These are phyloP conservation scores for Pisolithus tinctorius DNA, from an alignment of 768 basidiomycete genomes.

Conservation along the genomic window DNA sequence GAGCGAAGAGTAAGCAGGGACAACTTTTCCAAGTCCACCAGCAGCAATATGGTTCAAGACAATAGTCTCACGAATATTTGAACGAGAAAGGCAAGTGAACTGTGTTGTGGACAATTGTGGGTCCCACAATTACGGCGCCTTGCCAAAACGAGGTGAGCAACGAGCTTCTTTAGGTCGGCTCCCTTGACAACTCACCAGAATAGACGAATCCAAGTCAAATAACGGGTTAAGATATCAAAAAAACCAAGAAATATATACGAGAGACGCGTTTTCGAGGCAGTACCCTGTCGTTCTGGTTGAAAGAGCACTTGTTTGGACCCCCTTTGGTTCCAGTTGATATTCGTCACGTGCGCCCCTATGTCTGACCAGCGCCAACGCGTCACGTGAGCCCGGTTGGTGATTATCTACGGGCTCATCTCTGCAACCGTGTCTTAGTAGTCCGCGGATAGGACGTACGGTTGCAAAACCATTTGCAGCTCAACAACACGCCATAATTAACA, in stretches of 20 bases:
- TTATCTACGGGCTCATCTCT: no score
- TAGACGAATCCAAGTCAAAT: conserved; percentile 1
- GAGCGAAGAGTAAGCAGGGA: conserved; percentile 8
- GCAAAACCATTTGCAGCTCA: no score
- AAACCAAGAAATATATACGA: conserved; percentile 5
- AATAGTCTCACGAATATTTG: conserved; percentile 23
- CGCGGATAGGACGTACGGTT: no score
- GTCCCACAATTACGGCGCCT: conserved; percentile 37
- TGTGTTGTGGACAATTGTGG: conserved; percentile 45
- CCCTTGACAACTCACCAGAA: conserved; percentile 11
- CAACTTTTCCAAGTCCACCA: conserved; percentile 1
- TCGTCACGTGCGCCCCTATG: conserved; percentile 24
- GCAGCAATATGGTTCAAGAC: conserved; percentile 6
- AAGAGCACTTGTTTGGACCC: conserved; percentile 29
- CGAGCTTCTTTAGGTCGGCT: conserved; percentile 2
- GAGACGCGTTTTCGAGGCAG: conserved; percentile 8
- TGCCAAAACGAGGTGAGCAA: conserved; percentile 28
- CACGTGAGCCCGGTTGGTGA: no score
- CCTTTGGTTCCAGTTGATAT: conserved; percentile 51
- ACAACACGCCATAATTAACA: no score
- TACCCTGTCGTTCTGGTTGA: conserved; percentile 15
- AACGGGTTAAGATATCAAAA: conserved; percentile 9
- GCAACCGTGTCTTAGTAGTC: no score
- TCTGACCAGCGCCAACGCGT: no score
- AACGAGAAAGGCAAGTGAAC: conserved; percentile 37